Evolutionary conservation across 495 filamentous ascomycete genomes (phyloP), one percentile per base, ranked within the genome.

Genomic region (Annulohypoxylon stygium): DNA sequence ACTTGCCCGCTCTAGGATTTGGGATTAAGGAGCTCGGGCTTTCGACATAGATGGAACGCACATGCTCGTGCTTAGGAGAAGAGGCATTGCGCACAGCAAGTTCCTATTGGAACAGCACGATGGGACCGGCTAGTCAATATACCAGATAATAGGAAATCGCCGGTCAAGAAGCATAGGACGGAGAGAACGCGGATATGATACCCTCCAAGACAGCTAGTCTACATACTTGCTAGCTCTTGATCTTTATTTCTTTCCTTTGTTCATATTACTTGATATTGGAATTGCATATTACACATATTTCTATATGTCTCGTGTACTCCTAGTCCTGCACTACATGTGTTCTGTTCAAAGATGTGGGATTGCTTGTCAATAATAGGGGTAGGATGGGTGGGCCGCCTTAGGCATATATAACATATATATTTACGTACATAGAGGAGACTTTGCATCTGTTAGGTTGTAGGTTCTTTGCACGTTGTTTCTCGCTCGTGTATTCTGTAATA

Each of bases 111-210:
- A 9, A 57, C 14, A 12, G 3, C 16, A 39, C 4, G 50, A 48
- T 10, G 67, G 47, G 34, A 34, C 43, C 37, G 41, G 36, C 48
- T 23, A 33, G 34, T 30, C 33, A 23, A 23, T 30, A 64, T 66
- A 26, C 33, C 34, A 45, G n/a, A 36, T 10, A n/a, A 36, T 23
- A 57, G 54, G 61, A 65, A 51, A 39, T 25, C 50, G 53, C 53
- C 39, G 39, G 37, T 50, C 53, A 9, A 69, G 41, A 57, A 61
- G 54, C 45, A 47, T 37, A 61, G 68, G 61, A 63, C 48, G 30
- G 54, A 11, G 65, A 73, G 34, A 68, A 48, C 7, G 48, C 26
- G 65, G 66, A 74, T 55, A 69, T 69, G 71, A 74, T 74, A 74
- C 71, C 71, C 71, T 43, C 34, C 20, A 14, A 55, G 50, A 39